phyloP scores from a whole-genome alignment of 495 filamentous ascomycete genomes.

The Podospora fimiseda region DNA sequence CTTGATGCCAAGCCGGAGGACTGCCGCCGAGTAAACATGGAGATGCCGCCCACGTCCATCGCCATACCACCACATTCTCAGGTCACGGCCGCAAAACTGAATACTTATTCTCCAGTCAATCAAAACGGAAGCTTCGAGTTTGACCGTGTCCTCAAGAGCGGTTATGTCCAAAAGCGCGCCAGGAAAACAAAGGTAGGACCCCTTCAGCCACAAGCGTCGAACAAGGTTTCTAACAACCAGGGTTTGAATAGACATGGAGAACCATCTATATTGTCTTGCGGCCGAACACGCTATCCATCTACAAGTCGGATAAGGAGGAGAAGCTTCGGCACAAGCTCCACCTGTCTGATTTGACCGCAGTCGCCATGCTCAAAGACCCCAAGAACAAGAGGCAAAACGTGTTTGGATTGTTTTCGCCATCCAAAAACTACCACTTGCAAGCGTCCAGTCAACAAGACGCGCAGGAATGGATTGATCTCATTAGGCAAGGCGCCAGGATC shows the following conservation, averaged over 20 bases:
- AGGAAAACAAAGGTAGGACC: slow-evolving; percentile 87
- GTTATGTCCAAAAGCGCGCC: slow-evolving; percentile 77
- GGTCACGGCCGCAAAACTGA: slow-evolving; percentile 11
- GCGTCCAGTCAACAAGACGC: slow-evolving; percentile 66
- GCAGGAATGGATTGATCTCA: slow-evolving; percentile 78
- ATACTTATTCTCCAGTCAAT: slow-evolving; percentile 59
- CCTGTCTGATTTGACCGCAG: slow-evolving; percentile 84
- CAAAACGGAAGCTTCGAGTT: slow-evolving; percentile 94
- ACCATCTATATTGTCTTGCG: slow-evolving; percentile 82
- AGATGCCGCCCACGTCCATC: slow-evolving; percentile 18
- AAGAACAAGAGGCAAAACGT: slow-evolving; percentile 74
- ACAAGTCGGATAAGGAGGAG: slow-evolving; percentile 84
- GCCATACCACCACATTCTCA: slow-evolving; percentile 15
- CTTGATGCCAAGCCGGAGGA: slow-evolving; percentile 15
- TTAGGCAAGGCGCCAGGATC: slow-evolving; percentile 70
- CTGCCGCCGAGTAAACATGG: slow-evolving; percentile 6
- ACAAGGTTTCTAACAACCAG: slow-evolving; percentile 10
- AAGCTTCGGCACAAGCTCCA: slow-evolving; percentile 82
- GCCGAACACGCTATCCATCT: slow-evolving; percentile 89
- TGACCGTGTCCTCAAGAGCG: slow-evolving; percentile 84
- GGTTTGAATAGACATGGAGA: slow-evolving; percentile 67
- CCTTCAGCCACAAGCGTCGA: too few species aligned
- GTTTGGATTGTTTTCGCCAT: slow-evolving; percentile 89
- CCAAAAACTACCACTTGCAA: slow-evolving; percentile 86
- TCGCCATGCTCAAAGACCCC: slow-evolving; percentile 78